A percentile compares a stretch with the other conserved stretches of the same genome.
Evolutionary conservation across 495 filamentous ascomycete species (phyloP).

Genomic region (Apiosordaria backusii): DNA sequence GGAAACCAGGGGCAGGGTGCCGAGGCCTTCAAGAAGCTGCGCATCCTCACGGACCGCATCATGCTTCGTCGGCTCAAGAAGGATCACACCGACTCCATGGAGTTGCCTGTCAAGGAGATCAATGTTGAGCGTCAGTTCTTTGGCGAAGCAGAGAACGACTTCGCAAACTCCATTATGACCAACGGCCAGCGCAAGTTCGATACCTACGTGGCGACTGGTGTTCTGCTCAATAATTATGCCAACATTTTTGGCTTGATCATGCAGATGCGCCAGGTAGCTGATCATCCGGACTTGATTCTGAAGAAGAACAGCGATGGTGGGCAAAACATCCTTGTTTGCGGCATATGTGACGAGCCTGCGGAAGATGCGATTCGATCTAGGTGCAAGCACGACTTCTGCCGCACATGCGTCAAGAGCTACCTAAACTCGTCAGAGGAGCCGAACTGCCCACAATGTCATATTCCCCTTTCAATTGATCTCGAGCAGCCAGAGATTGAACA

Average conservation of each 20-base stretch:
- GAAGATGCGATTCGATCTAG: conserved; percentile 89
- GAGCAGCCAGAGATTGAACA: conserved; percentile 93
- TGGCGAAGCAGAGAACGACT: conserved; percentile 89
- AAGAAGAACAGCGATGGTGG: conserved; percentile 81
- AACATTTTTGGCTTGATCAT: conserved; percentile 86
- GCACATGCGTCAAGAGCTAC: conserved; percentile 81
- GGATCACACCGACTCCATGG: conserved; percentile 88
- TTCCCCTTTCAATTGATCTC: conserved; percentile 80
- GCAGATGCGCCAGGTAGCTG: conserved; percentile 95
- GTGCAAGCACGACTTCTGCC: conserved; percentile 95
- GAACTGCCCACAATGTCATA: conserved; percentile 91
- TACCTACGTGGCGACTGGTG: conserved; percentile 90
- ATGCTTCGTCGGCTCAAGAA: conserved; percentile 93
- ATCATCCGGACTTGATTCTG: conserved; percentile 91
- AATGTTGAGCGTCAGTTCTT: conserved; percentile 91
- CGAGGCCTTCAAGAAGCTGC: conserved; percentile 72
- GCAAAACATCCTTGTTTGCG: conserved; percentile 87
- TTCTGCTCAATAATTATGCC: conserved; percentile 95
- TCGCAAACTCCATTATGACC: conserved; percentile 92
- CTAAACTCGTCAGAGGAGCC: conserved; percentile 68
- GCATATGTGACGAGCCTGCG: conserved; percentile 90
- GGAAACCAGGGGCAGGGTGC: conserved; percentile 54
- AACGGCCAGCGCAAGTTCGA: conserved; percentile 84
- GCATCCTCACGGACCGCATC: conserved; percentile 79
- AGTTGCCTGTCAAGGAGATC: conserved; percentile 91